Evolutionary conservation across 768 basidiomycete species (phyloP).

Genomic region (Hericium alpestre): DNA sequence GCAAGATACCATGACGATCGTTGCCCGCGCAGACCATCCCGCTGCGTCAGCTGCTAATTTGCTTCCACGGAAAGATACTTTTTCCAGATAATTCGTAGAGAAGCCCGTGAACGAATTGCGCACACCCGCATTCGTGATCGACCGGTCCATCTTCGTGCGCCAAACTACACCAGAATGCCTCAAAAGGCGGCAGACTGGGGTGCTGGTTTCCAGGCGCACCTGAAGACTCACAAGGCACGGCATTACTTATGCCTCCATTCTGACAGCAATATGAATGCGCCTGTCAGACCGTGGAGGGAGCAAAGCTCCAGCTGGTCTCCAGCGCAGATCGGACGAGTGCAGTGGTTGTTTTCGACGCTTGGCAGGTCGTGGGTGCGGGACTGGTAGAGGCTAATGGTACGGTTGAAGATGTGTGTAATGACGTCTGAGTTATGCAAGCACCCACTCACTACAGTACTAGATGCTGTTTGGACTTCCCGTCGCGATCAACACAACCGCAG

Average conservation of each 20-base stretch:
- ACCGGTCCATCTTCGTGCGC: slow-evolving; percentile 54
- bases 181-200: slow-evolving; percentile 53
- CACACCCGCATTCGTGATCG: slow-evolving; percentile 72
- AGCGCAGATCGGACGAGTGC: slow-evolving; percentile 40
- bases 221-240: slow-evolving; percentile 73
- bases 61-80: slow-evolving; percentile 36
- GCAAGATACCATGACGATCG: too few relatives aligned
- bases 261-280: too few relatives aligned
- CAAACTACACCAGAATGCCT: slow-evolving; percentile 70
- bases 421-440: background rate
- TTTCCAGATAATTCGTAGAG: slow-evolving; percentile 48
- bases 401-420: slow-evolving; percentile 49
- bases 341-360: slow-evolving; percentile 75
- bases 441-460: slow-evolving; percentile 25
- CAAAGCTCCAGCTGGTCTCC: slow-evolving; percentile 57
- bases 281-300: slow-evolving; percentile 58
- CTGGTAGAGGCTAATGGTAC: slow-evolving; percentile 53
- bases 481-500: slow-evolving; percentile 57
- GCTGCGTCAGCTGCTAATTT: slow-evolving; percentile 26
- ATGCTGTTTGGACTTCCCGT: slow-evolving; percentile 76
- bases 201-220: slow-evolving; percentile 67
- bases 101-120: slow-evolving; percentile 45
- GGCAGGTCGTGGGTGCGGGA: slow-evolving; percentile 57
- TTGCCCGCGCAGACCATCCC: slow-evolving; percentile 32
- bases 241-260: background rate